phyloP scores from a whole-genome alignment of 805 yeast species.

The Blastobotrys attinorum region DNA sequence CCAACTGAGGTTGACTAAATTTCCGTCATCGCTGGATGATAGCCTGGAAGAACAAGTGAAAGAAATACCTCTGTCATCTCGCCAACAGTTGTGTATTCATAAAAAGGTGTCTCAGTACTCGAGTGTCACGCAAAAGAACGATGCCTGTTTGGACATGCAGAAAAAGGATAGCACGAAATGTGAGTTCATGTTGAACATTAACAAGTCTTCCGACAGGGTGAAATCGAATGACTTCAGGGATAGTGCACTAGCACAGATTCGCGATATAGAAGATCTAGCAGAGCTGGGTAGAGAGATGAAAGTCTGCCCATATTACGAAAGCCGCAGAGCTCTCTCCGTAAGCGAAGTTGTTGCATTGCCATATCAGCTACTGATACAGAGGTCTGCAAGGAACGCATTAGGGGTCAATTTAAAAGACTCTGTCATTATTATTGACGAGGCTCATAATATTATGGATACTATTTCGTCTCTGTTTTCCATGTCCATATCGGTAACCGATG shows the following conservation, averaged over 20 bases:
- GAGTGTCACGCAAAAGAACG: conserved; percentile 56
- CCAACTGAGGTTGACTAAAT: conserved; percentile 55
- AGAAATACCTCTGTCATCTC: conserved; percentile 68
- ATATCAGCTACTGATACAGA: conserved; percentile 66
- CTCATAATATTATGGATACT: conserved; percentile 80
- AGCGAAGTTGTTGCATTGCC: conserved; percentile 81
- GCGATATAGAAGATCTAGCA: conserved; percentile 75
- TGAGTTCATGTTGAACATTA: conserved; percentile 33
- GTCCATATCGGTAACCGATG: conserved; percentile 42
- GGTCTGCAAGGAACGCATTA: conserved; percentile 49
- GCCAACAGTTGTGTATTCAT: conserved; percentile 79
- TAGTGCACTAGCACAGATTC: conserved; percentile 44
- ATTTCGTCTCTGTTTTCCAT: conserved; percentile 63
- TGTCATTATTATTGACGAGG: conserved; percentile 81
- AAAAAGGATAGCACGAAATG: conserved; percentile 35
- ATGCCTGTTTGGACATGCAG: conserved; percentile 70
- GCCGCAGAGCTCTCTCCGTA: conserved; percentile 44
- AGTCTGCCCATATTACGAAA: conserved; percentile 78
- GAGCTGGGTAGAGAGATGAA: conserved; percentile 46
- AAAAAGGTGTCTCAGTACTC: conserved; percentile 45
- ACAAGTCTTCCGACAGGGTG: conserved; percentile 27
- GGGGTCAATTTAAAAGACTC: conserved; percentile 53
- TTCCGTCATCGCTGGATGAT: conserved; percentile 49
- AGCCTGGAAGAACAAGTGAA: conserved; percentile 44
- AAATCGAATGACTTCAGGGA: conserved; percentile 43